phyloP scores from a whole-genome alignment of 139 green algal species.

The Raphidocelis subcapitata region DNA sequence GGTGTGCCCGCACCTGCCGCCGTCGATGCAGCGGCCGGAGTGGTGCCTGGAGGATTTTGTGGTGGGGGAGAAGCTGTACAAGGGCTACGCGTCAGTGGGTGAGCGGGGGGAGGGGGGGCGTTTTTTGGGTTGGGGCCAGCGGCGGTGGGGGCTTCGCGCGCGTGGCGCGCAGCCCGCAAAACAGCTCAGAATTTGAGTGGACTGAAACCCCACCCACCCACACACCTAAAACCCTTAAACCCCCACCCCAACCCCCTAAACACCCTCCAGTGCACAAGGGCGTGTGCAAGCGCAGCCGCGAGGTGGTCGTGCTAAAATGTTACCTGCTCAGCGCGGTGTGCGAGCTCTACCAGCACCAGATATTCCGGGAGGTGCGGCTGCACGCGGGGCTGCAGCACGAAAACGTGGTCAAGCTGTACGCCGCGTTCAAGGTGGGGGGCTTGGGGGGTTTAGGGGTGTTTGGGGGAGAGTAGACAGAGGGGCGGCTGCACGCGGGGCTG shows the following conservation, averaged over 20 bases:
- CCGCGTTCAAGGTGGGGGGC: conserved; percentile 44
- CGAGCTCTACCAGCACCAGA: conserved; percentile 53
- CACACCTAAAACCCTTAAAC: conserved; percentile 4
- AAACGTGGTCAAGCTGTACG: conserved; percentile 58
- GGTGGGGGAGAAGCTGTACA: conserved; percentile 12
- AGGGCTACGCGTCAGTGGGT: conserved; percentile 25
- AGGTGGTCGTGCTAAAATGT: conserved; percentile 41
- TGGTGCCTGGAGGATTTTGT: conserved; percentile 24
- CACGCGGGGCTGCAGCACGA: conserved; percentile 51
- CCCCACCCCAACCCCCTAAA: conserved; percentile 3
- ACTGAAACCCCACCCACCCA: too few species aligned
- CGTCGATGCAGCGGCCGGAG: conserved; percentile 12
- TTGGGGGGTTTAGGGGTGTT: neutral
- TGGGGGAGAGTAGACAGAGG: neutral
- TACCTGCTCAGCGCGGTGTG: conserved; percentile 53
- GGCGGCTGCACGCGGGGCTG: conserved; percentile 30
- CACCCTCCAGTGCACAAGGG: conserved; percentile 47
- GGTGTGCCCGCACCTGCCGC: conserved; percentile 8
- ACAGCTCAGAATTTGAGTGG: too few species aligned
- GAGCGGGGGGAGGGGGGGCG: conserved; percentile 18
- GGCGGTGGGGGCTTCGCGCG: neutral
- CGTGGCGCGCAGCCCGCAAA: too few species aligned
- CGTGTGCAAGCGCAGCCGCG: conserved; percentile 38
- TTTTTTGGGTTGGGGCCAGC: neutral
- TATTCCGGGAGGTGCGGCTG: conserved; percentile 52